Evolutionary conservation across 345 rosid species (phyloP).

Genomic region (Rubroshorea leprosula): DNA sequence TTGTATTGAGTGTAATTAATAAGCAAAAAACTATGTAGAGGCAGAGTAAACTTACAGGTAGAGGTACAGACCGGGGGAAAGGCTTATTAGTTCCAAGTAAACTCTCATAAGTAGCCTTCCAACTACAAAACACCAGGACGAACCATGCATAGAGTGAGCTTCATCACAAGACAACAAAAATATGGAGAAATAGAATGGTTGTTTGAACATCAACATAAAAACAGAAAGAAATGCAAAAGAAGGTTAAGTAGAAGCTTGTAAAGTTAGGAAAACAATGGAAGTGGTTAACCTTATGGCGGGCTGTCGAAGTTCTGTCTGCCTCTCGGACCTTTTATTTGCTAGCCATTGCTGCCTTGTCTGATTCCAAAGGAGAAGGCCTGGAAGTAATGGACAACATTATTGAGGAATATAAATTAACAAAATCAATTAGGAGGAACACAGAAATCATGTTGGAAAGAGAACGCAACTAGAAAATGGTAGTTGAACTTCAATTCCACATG

Average conservation of each 20-base stretch:
- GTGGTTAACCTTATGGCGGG: constrained; percentile 37
- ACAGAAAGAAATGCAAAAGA: not conserved
- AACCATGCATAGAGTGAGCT: not conserved
- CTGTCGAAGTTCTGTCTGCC: constrained; percentile 25
- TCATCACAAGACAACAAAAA: not conserved
- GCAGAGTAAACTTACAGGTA: constrained; percentile 38
- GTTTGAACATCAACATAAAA: not conserved
- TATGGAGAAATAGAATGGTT: not conserved
- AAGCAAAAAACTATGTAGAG: not conserved
- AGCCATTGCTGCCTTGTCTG: constrained; percentile 62
- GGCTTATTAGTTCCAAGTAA: constrained; percentile 43
- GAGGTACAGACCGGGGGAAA: constrained; percentile 45
- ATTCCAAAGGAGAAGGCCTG: constrained; percentile 62
- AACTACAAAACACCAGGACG: constrained; percentile 21
- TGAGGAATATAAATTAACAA: too few species aligned
- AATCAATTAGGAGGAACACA: too few species aligned
- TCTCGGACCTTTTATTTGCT: constrained; percentile 30
- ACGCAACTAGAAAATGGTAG: too few species aligned
- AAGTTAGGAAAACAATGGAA: too few species aligned
- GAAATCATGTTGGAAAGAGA: too few species aligned
- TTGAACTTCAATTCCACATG: too few species aligned
- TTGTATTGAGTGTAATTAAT: not conserved
- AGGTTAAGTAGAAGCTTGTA: not conserved
- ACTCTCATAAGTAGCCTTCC: constrained; percentile 55
- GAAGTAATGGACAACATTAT: constrained; percentile 4